These are phyloP conservation scores for Phytophthora nicotianae DNA, from an alignment of 352 stramenopile species.

Conservation along the genomic window DNA sequence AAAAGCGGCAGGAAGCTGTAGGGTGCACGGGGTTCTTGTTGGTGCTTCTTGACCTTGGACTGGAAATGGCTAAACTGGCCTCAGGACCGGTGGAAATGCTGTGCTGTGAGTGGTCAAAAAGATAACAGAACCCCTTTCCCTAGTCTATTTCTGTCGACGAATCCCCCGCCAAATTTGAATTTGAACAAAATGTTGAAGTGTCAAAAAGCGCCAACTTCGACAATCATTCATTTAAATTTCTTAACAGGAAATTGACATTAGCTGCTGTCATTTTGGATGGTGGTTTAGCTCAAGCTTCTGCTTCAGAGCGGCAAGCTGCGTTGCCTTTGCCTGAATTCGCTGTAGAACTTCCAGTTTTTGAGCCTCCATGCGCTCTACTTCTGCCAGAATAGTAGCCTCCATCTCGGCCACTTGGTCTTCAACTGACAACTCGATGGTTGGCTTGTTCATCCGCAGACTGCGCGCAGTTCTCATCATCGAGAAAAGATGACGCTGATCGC, in stretches of 20 bases:
- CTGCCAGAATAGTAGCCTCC: constrained; percentile 37
- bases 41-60: constrained; percentile 3
- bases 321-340: constrained; percentile 52
- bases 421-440: constrained; percentile 38
- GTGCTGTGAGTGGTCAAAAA: constrained; percentile 6
- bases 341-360: constrained; percentile 41
- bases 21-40: background rate
- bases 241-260: too few relatives aligned
- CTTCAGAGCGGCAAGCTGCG: constrained; percentile 16
- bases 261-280: background rate
- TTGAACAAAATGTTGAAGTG: constrained; percentile 3
- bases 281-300: constrained; percentile 8
- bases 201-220: background rate
- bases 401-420: constrained; percentile 59
- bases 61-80: constrained; percentile 22
- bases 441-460: constrained; percentile 37
- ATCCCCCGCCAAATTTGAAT: constrained; percentile 15
- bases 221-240: background rate
- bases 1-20: constrained; percentile 2
- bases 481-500: constrained; percentile 34
- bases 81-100: constrained; percentile 9
- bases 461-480: constrained; percentile 33
- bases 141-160: background rate
- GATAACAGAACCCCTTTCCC: background rate
- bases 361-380: constrained; percentile 44